phyloP scores from a whole-genome alignment of 225 moss, liverwort and hornwort species.

The Neckera pumila region DNA sequence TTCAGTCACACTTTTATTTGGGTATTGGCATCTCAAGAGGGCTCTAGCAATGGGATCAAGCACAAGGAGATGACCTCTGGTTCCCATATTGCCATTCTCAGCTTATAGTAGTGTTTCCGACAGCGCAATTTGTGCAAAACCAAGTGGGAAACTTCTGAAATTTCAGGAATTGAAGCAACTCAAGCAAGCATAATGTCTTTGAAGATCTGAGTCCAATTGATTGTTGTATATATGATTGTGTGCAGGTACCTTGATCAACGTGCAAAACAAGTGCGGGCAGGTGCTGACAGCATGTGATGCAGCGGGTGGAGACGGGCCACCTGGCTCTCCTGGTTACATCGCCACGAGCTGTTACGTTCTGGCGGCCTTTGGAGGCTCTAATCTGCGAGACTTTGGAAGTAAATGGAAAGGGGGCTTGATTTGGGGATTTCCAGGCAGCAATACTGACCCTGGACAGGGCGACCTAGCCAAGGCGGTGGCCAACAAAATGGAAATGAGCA shows the following conservation, averaged over 20 bases:
- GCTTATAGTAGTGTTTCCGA: background rate
- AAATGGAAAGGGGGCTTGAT: background rate
- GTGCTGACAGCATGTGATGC: background rate
- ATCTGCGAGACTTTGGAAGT: background rate
- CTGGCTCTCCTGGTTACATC: background rate
- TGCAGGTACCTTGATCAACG: background rate
- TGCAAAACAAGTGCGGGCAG: background rate
- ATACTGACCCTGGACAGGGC: background rate
- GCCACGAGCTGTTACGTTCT: background rate
- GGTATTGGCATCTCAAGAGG: background rate
- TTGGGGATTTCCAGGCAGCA: background rate
- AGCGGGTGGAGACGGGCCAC: background rate
- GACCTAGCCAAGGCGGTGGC: background rate
- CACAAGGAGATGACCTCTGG: background rate
- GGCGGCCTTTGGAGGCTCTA: background rate
- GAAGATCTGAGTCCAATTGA: background rate
- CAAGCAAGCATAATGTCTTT: background rate
- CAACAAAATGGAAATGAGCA: background rate
- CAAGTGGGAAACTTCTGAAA: background rate
- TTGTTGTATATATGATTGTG: background rate
- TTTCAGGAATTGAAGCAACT: background rate
- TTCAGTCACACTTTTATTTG: background rate
- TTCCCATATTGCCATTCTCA: background rate
- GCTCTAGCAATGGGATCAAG: background rate
- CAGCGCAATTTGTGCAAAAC: background rate